These are phyloP conservation scores for Spinacia oleracea DNA, from an alignment of 179 eudicot species.

Conservation along the genomic window DNA sequence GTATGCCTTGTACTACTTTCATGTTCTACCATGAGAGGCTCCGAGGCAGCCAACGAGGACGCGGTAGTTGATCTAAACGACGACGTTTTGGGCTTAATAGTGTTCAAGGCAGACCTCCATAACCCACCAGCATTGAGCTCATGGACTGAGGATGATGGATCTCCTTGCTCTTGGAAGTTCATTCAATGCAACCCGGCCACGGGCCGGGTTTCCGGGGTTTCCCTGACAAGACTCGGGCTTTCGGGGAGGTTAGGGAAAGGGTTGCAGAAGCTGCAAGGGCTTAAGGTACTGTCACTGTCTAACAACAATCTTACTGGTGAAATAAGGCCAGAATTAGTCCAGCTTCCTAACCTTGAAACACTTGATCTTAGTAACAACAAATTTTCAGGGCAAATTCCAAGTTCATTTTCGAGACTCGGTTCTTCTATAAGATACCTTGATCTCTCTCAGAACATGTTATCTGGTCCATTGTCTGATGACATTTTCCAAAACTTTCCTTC, in stretches of 20 bases:
- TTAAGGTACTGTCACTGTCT: conserved; percentile 60
- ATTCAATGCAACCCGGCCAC: conserved; percentile 58
- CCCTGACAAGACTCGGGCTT: conserved; percentile 51
- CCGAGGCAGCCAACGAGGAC: conserved; percentile 7
- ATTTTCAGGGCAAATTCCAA: conserved; percentile 58
- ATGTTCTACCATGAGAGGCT: conserved; percentile 9
- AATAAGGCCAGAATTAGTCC: conserved; percentile 47
- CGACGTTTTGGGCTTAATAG: conserved; percentile 87
- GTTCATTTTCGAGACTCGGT: conserved; percentile 29
- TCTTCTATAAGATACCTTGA: conserved; percentile 62
- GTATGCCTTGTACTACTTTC: conserved; percentile 25
- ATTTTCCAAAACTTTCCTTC: conserved; percentile 45
- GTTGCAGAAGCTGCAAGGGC: conserved; percentile 56
- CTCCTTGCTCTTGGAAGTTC: conserved; percentile 88
- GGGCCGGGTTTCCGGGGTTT: conserved; percentile 52
- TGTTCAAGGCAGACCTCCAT: conserved; percentile 71
- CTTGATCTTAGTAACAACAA: conserved; percentile 70
- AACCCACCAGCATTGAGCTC: conserved; percentile 58
- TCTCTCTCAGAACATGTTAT: conserved; percentile 58
- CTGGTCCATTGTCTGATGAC: conserved; percentile 65
- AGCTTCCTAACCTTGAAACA: conserved; percentile 45
- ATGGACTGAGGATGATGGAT: conserved; percentile 84
- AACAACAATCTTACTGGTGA: conserved; percentile 64
- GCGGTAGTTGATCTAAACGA: conserved; percentile 46
- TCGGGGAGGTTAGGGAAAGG: conserved; percentile 84